These are phyloP conservation scores for Pseudonitzschia pungens DNA, from an alignment of 108 stramenopile genomes.

Conservation along the genomic window DNA sequence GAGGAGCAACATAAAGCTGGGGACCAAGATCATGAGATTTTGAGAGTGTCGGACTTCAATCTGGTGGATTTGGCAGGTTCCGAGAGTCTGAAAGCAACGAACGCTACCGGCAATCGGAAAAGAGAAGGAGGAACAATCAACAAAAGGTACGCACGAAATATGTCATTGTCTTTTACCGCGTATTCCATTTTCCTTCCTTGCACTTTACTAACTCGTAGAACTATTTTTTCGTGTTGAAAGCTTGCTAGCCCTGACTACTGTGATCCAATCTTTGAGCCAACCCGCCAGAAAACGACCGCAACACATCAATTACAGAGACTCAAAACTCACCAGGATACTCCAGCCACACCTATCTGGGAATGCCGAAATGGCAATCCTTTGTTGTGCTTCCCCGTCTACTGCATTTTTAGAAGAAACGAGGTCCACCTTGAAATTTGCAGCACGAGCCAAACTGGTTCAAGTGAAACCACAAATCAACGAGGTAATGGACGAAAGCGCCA, in stretches of 20 bases:
- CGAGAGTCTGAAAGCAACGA: constrained; percentile 66
- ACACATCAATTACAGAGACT: constrained; percentile 90
- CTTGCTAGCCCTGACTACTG: constrained; percentile 80
- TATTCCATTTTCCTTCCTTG: background rate
- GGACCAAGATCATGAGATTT: constrained; percentile 30
- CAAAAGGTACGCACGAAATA: constrained; percentile 57
- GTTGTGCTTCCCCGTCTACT: constrained; percentile 89
- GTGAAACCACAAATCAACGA: constrained; percentile 79
- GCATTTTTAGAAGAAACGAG: constrained; percentile 92
- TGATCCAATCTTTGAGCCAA: constrained; percentile 65
- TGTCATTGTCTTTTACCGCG: background rate
- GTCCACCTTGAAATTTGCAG: constrained; percentile 94
- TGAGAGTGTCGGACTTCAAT: constrained; percentile 66
- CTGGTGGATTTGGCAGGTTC: constrained; percentile 91
- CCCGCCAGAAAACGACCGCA: constrained; percentile 40
- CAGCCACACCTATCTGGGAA: constrained; percentile 96
- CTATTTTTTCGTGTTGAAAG: constrained; percentile 22
- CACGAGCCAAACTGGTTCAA: constrained; percentile 87
- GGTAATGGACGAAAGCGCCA: constrained; percentile 71
- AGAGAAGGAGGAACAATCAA: constrained; percentile 97
- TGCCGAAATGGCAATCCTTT: constrained; percentile 91
- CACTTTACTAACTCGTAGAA: background rate
- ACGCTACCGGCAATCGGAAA: constrained; percentile 43
- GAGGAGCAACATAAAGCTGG: constrained; percentile 38
- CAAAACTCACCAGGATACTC: constrained; percentile 96